These are phyloP conservation scores for Acacia concinna DNA, from an alignment of 331 rosid genomes.

Conservation along the genomic window DNA sequence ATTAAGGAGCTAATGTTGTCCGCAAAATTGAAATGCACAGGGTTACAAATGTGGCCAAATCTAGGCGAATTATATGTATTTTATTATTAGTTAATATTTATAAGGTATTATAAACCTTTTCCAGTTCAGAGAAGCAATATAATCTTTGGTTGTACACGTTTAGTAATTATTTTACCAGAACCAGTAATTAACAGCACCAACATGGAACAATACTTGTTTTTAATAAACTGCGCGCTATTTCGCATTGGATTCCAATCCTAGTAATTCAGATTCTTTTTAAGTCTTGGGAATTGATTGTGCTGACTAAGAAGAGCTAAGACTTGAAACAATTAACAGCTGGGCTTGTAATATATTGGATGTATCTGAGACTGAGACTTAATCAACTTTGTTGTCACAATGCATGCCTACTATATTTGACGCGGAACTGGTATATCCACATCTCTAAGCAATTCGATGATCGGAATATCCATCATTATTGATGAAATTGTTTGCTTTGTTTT, in stretches of 20 bases:
- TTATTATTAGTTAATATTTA: neutral
- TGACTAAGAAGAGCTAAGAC: neutral
- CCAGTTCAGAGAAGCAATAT: neutral
- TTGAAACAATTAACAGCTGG: neutral
- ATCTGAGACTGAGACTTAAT: constrained; percentile 36
- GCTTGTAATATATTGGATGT: constrained; percentile 10
- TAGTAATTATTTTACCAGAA: neutral
- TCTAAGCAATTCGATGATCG: constrained; percentile 16
- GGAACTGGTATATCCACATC: constrained; percentile 12
- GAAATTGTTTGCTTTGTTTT: constrained; percentile 2
- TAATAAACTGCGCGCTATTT: neutral
- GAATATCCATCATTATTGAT: constrained; percentile 15
- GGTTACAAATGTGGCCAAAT: neutral
- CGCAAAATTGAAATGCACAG: neutral
- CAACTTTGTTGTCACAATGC: constrained; percentile 39
- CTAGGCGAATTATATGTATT: too few species aligned
- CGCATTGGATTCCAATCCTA: neutral
- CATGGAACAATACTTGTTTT: neutral
- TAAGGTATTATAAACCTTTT: neutral
- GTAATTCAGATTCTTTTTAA: neutral
- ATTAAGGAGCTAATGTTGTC: neutral
- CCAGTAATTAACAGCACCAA: neutral
- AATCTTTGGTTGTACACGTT: neutral
- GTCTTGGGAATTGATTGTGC: neutral
- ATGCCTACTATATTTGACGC: constrained; percentile 43